phyloP scores from a whole-genome alignment of 345 rosid genomes.

The Camelina hispida region DNA sequence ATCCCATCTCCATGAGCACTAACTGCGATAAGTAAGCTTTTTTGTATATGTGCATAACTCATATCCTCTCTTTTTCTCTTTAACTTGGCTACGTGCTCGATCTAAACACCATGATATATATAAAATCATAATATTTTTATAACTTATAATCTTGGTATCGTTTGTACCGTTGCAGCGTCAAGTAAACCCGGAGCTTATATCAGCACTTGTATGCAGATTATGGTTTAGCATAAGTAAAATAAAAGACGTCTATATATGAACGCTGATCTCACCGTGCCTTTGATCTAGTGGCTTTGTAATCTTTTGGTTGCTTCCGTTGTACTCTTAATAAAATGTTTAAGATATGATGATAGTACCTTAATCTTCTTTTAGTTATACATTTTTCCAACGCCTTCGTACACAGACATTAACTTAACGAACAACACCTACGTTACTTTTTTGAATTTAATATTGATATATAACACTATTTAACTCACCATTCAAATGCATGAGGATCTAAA shows the following conservation, averaged over 20 bases:
- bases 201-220: neutral
- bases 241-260: neutral
- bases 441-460: too few species aligned
- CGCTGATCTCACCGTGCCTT: neutral
- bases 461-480: neutral
- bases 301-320: neutral
- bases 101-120: neutral
- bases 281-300: neutral
- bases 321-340: slow-evolving; percentile 8
- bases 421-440: neutral
- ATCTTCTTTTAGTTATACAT: neutral
- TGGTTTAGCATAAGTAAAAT: slow-evolving; percentile 33
- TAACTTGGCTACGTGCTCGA: neutral
- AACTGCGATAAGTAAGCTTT: slow-evolving; percentile 50
- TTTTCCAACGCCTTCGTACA: neutral
- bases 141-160: neutral
- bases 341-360: neutral
- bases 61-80: neutral
- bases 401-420: neutral
- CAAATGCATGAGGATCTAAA: neutral
- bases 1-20: slow-evolving; percentile 53
- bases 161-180: slow-evolving; percentile 18
- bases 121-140: neutral
- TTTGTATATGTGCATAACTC: neutral
- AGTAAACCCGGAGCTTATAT: neutral